Conservation (phyloP, 2,329 filamentous ascomycete species). For the Fusarium foetens region DNA sequence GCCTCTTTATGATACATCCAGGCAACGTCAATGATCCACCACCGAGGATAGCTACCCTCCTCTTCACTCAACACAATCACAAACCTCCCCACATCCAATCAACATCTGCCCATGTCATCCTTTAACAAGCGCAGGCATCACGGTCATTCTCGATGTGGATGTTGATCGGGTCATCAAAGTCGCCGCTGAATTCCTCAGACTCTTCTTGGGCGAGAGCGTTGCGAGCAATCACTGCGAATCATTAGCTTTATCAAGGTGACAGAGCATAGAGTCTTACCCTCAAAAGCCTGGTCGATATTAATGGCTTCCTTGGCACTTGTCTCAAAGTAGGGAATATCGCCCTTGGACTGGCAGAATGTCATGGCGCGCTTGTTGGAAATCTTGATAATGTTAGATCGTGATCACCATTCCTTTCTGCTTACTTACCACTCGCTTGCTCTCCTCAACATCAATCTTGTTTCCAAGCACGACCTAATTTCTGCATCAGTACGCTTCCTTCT, state of each 20-base stretch:
- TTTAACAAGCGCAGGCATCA: slow-evolving; percentile 91
- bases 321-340: slow-evolving; percentile 98
- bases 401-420: neutral
- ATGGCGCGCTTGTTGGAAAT: slow-evolving; percentile 96
- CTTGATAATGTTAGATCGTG: slow-evolving; percentile 53
- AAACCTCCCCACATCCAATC: slow-evolving; percentile 18
- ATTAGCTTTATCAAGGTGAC: slow-evolving; percentile 1
- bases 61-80: slow-evolving; percentile 10
- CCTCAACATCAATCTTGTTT: slow-evolving; percentile 99
- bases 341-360: slow-evolving; percentile 98
- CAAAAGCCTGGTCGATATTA: slow-evolving; percentile 88
- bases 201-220: slow-evolving; percentile 97
- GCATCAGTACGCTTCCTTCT: slow-evolving; percentile 32
- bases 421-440: slow-evolving; percentile 88
- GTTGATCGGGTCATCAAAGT: slow-evolving; percentile 98
- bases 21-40: slow-evolving; percentile 39
- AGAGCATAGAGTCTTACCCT: slow-evolving; percentile 60
- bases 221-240: slow-evolving; percentile 84
- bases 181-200: slow-evolving; percentile 95
- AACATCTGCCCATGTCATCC: slow-evolving; percentile 10
- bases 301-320: slow-evolving; percentile 98
- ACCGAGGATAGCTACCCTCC: slow-evolving; percentile 21
- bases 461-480: slow-evolving; percentile 82
- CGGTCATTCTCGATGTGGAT: slow-evolving; percentile 95
- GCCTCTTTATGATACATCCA: slow-evolving; percentile 44